These are phyloP conservation scores for Amorphotheca resinae DNA, from an alignment of 495 filamentous ascomycete genomes.

Conservation along the genomic window DNA sequence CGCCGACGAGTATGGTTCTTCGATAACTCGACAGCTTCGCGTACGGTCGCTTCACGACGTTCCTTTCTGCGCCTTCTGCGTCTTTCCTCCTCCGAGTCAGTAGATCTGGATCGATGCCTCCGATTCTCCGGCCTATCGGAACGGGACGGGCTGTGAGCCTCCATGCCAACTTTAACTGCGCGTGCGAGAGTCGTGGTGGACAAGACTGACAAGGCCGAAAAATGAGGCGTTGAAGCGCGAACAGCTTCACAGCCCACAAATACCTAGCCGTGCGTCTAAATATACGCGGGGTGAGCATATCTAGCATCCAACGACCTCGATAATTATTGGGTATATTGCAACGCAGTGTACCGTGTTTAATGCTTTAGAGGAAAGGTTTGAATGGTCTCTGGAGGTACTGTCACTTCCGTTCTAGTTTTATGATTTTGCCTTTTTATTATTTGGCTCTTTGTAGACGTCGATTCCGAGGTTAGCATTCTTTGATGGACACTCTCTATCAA, in stretches of 20 bases:
- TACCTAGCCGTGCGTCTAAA: background rate
- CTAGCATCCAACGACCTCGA: too few species aligned
- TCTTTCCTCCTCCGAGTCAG: conserved; percentile 15
- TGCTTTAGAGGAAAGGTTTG: too few species aligned
- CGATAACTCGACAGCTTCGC: background rate
- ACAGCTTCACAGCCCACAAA: background rate
- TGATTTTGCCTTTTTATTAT: too few species aligned
- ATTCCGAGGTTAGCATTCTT: too few species aligned
- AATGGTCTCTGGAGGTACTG: too few species aligned
- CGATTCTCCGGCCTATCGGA: conserved; percentile 7
- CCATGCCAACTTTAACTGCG: conserved; percentile 13
- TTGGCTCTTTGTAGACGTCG: too few species aligned
- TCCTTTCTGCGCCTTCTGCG: conserved; percentile 13
- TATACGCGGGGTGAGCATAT: background rate
- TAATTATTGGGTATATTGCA: too few species aligned
- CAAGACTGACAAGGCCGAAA: background rate
- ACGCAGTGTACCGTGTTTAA: too few species aligned
- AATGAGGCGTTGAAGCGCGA: background rate
- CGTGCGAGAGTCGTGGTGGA: too few species aligned
- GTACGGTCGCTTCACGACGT: background rate
- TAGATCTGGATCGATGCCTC: conserved; percentile 11
- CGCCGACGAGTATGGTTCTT: background rate
- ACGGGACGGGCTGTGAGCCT: conserved; percentile 2
- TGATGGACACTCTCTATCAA: too few species aligned
- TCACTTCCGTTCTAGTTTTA: too few species aligned